Evolutionary conservation across 768 basidiomycete species (phyloP).

Genomic region (Boletus rex-veris): DNA sequence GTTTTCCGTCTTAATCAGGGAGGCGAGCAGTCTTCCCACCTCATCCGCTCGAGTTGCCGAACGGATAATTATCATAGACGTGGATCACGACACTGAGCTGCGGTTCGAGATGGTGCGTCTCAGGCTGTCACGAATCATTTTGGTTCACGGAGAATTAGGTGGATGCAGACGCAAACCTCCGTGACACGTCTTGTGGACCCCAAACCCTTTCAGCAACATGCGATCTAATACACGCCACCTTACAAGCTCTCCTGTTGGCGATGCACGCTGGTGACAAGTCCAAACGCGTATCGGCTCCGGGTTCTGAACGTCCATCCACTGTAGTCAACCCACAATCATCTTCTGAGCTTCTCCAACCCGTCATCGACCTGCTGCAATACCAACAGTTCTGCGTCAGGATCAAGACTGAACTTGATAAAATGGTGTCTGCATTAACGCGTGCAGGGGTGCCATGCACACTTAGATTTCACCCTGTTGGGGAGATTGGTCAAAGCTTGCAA

Average conservation of each 20-base stretch:
- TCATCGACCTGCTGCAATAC: conserved; percentile 80
- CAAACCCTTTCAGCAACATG: conserved; percentile 40
- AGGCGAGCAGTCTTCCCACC: conserved; percentile 73
- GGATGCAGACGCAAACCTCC: conserved; percentile 25
- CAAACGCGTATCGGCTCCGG: conserved; percentile 33
- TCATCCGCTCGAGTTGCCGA: conserved; percentile 78
- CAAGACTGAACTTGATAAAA: conserved; percentile 51
- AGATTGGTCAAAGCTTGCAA: conserved; percentile 59
- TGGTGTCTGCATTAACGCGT: conserved; percentile 43
- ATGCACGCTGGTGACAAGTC: conserved; percentile 50
- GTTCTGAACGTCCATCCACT: conserved; percentile 25
- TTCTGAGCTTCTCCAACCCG: conserved; percentile 63
- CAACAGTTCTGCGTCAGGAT: conserved; percentile 67
- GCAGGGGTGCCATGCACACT: conserved; percentile 57
- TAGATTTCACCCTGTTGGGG: conserved; percentile 62
- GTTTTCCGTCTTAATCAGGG: conserved; percentile 67
- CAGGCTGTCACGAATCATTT: neutral
- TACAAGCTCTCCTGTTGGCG: conserved; percentile 63
- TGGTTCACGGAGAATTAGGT: conserved; percentile 29
- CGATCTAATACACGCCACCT: conserved; percentile 62
- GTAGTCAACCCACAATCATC: conserved; percentile 15
- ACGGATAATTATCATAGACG: conserved; percentile 70
- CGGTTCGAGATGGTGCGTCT: conserved; percentile 67
- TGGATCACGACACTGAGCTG: conserved; percentile 66
- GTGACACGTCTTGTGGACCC: conserved; percentile 8